Base-by-base conservation (phyloP, 805 yeast species). In the Lachancea kluyveri region DNA sequence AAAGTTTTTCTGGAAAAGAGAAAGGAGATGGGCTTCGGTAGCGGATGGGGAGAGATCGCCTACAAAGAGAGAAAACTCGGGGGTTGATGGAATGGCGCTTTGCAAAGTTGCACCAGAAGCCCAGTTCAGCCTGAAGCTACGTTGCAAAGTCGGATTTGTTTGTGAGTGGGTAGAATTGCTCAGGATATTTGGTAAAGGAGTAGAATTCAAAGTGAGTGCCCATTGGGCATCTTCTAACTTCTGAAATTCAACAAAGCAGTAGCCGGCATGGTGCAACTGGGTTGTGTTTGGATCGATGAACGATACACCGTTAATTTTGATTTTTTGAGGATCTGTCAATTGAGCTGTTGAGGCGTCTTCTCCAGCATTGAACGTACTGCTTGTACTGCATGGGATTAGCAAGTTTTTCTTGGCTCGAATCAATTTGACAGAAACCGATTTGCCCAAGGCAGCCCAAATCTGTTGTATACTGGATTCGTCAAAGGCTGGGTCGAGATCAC, bases 21-120 rank as follows among this genome's bases (percentile, higher is more conserved):
- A 76, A 29, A 82, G 58, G 36, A 82, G 57, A 53, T 81, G 88
- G 5, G 88, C 88, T 52, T 82, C 92, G 0, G 90, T 81, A 4
- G 87, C 80, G 1, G 75, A 68, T 1, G 90, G 85, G 2, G 86
- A 71, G 39, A 82, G 63, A 54, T 82, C 92, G 21, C 94, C 94
- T n/a, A 82, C 90, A 56, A 82, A 82, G 32, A 82, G 58, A 0
- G 90, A 79, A 51, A 57, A 81, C 55, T 82, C 92, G 0, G 88
- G 88, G 7, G 81, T 69, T 45, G 76, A 80, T 6, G 81, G 74
- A 28, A 80, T 72, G 28, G 81, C 81, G 4, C 87, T 77, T 24
- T 71, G 62, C 38, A 82, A 60, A 8, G 90, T 82, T 7, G 90
- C 90, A 10, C 86, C 87, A 17, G 80, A 70, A 1, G 94, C 92